Evolutionary conservation across 106 monocot genomes (phyloP), one percentile per base, ranked within the genome.

Genomic region (Acorus calamus): DNA sequence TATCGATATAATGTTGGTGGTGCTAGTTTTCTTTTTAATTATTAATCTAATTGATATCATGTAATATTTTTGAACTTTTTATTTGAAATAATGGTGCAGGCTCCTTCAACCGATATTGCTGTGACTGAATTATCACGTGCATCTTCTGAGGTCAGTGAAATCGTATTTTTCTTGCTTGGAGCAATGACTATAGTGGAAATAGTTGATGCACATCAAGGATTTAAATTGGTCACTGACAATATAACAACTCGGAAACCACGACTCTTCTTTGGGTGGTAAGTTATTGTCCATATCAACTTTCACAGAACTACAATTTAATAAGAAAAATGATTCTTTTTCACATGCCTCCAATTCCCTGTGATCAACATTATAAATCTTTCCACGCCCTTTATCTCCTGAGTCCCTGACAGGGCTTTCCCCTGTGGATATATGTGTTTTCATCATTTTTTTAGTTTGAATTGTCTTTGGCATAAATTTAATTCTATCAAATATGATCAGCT

Each of bases 101-200:
- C 91, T 72, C 96, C 96, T 59, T 91, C 91, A 66, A 88, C 91
- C 55, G 91, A 91, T 62, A 81, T 98, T 81, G 96, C 96, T 77
- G 80, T 91, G 50, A 74, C 73, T 61, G 91, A 98, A 61, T 75
- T 98, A 71, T 80, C 67, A 41, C 82, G 74, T 51, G 66, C 96
- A 65, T 82, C 87, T 63, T 77, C 78, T 53, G 96, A 91, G 87
- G 96, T 98, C 59, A 91, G 96, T 81, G 96, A 98, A 77, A 88
- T 98, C 51, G 91, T 98, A 0, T 88, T 91, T 67, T 98, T 98
- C 79, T 81, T 98, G 79, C 78, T 98, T 64, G 96, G 96, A 66
- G 96, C 91, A 65, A 88, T 98, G 96, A 98, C 96, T 7, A 91
- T 98, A 69, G 96, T 98, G 48, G 96, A 98, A 68, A 91, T 98